phyloP scores from a whole-genome alignment of 1,284 basidiomycete genomes.

The Apiotrichum brassicae region DNA sequence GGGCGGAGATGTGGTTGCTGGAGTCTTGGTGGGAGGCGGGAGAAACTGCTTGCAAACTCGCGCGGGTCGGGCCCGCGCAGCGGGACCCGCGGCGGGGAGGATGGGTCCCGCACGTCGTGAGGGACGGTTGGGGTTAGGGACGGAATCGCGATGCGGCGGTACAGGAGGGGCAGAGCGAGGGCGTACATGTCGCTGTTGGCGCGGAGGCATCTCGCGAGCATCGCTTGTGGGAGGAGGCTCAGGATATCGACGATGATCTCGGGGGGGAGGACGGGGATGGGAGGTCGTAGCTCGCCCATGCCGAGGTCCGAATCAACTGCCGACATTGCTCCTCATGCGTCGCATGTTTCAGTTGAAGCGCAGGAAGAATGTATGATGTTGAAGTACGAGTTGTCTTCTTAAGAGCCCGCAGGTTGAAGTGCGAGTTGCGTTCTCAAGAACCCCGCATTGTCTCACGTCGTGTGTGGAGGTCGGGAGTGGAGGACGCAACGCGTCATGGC shows the following conservation, averaged over 20 bases:
- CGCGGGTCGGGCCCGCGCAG: neutral
- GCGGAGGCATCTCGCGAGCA: neutral
- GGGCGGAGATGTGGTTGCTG: neutral
- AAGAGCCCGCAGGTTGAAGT: too few relatives aligned
- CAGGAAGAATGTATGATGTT: too few relatives aligned
- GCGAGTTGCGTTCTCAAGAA: too few relatives aligned
- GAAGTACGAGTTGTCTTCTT: too few relatives aligned
- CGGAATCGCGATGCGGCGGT: neutral
- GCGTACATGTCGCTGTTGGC: neutral
- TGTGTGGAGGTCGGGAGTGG: too few relatives aligned
- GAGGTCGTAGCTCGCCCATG: too few relatives aligned
- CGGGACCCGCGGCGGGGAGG: neutral
- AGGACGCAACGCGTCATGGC: too few relatives aligned
- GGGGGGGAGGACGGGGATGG: neutral
- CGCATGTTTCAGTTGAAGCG: too few relatives aligned
- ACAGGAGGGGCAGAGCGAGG: constrained; percentile 1
- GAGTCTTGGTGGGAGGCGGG: neutral
- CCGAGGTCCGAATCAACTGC: too few relatives aligned
- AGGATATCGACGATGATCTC: constrained; percentile 5
- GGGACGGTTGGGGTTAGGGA: neutral
- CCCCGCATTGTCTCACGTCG: too few relatives aligned
- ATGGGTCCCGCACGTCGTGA: neutral
- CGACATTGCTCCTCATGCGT: too few relatives aligned
- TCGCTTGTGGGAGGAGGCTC: neutral
- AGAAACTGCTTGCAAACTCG: neutral